phyloP scores from a whole-genome alignment of 495 filamentous ascomycete species.

The Trichoderma reesei region DNA sequence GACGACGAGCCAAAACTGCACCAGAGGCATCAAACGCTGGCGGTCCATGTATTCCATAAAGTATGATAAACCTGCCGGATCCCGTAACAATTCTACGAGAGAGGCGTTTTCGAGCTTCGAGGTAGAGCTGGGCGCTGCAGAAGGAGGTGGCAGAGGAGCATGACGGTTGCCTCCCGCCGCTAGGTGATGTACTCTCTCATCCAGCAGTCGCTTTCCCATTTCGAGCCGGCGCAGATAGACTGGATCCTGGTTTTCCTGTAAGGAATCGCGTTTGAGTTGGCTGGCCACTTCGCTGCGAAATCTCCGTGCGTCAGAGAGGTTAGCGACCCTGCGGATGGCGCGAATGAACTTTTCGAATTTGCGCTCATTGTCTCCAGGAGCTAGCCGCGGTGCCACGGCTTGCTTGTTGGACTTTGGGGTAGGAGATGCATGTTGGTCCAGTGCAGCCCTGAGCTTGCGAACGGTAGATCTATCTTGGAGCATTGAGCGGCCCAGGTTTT shows the following conservation, averaged over 20 bases:
- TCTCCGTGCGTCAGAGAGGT: slow-evolving; percentile 85
- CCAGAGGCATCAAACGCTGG: slow-evolving; percentile 70
- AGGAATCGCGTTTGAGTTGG: slow-evolving; percentile 77
- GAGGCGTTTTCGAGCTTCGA: slow-evolving; percentile 60
- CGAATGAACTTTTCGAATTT: slow-evolving; percentile 92
- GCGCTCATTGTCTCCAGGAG: slow-evolving; percentile 65
- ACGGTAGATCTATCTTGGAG: slow-evolving; percentile 95
- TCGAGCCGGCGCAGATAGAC: slow-evolving; percentile 82
- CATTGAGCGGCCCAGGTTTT: slow-evolving; percentile 76
- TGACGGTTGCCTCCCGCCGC: slow-evolving; percentile 52
- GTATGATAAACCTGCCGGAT: slow-evolving; percentile 84
- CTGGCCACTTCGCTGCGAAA: slow-evolving; percentile 89
- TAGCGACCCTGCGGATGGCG: slow-evolving; percentile 77
- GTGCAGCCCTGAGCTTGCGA: slow-evolving; percentile 80
- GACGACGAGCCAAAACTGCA: slow-evolving; percentile 98
- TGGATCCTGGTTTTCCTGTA: slow-evolving; percentile 67
- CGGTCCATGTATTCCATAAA: slow-evolving; percentile 99
- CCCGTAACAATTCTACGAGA: slow-evolving; percentile 72
- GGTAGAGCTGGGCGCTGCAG: slow-evolving; percentile 25
- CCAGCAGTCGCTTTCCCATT: slow-evolving; percentile 80
- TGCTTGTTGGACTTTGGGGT: slow-evolving; percentile 55
- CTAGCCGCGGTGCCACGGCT: slow-evolving; percentile 52
- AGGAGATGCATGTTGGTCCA: slow-evolving; percentile 91
- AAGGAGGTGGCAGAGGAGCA: slow-evolving; percentile 24
- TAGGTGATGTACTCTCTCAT: slow-evolving; percentile 79